Conservation (phyloP, 257 asterid species). For the Solanum chiquidenum region DNA sequence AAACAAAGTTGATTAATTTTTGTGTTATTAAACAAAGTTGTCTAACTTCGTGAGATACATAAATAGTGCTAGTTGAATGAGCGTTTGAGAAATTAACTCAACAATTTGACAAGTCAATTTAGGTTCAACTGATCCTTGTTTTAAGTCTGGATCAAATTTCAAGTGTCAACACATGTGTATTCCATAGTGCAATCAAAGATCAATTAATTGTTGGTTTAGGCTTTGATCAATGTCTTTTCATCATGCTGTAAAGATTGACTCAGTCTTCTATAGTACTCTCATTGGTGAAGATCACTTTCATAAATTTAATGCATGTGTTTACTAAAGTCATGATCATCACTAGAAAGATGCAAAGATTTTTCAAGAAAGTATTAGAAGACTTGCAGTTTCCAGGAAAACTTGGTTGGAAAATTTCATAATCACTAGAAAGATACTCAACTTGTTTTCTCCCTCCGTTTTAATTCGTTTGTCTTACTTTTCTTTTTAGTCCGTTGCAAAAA, state of each 20-base stretch:
- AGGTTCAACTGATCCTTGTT: not conserved
- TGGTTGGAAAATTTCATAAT: not conserved
- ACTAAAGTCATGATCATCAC: not conserved
- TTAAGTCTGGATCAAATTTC: not conserved
- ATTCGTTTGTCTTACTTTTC: not conserved
- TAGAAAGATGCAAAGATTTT: not conserved
- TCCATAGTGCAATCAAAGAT: not conserved
- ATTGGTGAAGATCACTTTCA: not conserved
- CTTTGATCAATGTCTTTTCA: not conserved
- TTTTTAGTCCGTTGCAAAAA: not conserved
- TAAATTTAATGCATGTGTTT: not conserved
- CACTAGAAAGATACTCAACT: not conserved
- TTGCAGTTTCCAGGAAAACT: not conserved
- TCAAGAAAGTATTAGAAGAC: not conserved
- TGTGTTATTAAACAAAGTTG: not conserved
- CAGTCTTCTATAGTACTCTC: not conserved
- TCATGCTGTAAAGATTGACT: not conserved
- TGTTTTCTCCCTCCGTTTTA: not conserved
- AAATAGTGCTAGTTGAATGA: not conserved
- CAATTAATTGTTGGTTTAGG: not conserved
- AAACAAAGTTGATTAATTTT: not conserved
- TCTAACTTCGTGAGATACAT: not conserved
- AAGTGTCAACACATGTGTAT: too few species aligned
- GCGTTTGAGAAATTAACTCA: not conserved
- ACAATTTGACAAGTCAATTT: not conserved